These are phyloP conservation scores for Aschersonia sp. DNA, from an alignment of 2,329 filamentous ascomycete species.

Conservation along the genomic window DNA sequence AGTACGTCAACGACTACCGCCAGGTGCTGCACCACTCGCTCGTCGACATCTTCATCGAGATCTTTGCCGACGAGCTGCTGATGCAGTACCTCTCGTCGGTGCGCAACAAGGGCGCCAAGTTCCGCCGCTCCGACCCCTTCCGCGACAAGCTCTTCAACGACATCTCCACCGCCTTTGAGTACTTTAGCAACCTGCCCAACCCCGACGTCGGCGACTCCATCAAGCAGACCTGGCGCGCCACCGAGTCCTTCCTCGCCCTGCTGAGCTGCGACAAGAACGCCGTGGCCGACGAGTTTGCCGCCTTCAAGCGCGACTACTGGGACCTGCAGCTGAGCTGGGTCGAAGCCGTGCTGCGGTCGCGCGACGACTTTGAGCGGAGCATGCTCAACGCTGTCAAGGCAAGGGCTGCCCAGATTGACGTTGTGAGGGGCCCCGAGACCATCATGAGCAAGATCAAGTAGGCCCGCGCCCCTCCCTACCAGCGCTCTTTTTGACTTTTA, in stretches of 20 bases:
- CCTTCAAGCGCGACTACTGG: slow-evolving; percentile 80
- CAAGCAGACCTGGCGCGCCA: slow-evolving; percentile 84
- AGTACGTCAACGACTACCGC: slow-evolving; percentile 83
- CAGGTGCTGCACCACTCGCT: slow-evolving; percentile 74
- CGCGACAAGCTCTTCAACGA: slow-evolving; percentile 91
- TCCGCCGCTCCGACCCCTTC: slow-evolving; percentile 75
- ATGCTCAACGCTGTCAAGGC: slow-evolving; percentile 84
- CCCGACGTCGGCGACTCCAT: slow-evolving; percentile 57
- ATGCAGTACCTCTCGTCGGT: slow-evolving; percentile 71
- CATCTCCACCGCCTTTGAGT: slow-evolving; percentile 76
- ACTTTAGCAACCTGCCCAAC: slow-evolving; percentile 62
- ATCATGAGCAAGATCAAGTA: slow-evolving; percentile 89
- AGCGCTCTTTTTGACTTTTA: too few species aligned
- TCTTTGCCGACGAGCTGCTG: slow-evolving; percentile 82
- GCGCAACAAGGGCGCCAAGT: slow-evolving; percentile 80
- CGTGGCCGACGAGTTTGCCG: slow-evolving; percentile 64
- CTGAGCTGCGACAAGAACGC: slow-evolving; percentile 61
- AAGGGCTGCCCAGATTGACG: slow-evolving; percentile 70
- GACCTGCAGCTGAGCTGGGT: slow-evolving; percentile 93
- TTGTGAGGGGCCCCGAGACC: slow-evolving; percentile 71
- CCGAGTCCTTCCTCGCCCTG: slow-evolving; percentile 68
- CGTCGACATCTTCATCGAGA: slow-evolving; percentile 82
- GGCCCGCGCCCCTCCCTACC: not conserved
- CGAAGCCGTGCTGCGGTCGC: slow-evolving; percentile 69
- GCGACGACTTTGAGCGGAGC: slow-evolving; percentile 86